A percentile compares a stretch with the other conserved stretches of the same genome.
Conservation (phyloP, 768 basidiomycete species). For the Asterophora parasitica region DNA sequence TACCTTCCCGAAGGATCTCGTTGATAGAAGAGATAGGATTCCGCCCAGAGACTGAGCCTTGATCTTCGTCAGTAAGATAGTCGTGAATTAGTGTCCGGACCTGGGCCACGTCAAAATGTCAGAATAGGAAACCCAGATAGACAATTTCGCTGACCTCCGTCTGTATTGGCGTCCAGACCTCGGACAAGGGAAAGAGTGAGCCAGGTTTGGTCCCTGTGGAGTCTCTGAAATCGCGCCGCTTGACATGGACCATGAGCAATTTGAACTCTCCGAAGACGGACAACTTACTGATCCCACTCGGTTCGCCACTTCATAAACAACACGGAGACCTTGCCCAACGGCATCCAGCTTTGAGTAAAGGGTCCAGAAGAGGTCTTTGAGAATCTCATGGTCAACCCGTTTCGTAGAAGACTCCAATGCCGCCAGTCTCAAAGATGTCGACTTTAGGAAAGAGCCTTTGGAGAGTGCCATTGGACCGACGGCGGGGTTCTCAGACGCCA, state of each 20-base stretch:
- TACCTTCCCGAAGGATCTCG: conserved; percentile 84
- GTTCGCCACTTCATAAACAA: conserved; percentile 86
- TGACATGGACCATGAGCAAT: conserved; percentile 4
- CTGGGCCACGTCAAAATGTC: conserved; percentile 34
- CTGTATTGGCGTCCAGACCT: conserved; percentile 87
- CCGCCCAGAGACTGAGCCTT: conserved; percentile 69
- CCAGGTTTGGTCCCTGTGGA: conserved; percentile 73
- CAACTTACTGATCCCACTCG: conserved; percentile 83
- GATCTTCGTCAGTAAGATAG: conserved; percentile 90
- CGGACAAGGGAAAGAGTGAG: conserved; percentile 74
- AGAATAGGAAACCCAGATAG: conserved; percentile 3
- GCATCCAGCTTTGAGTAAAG: conserved; percentile 94
- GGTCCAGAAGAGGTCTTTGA: conserved; percentile 95
- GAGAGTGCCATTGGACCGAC: conserved; percentile 18
- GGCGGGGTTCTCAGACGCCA: conserved; percentile 29
- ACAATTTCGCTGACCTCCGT: conserved; percentile 57
- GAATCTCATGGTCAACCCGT: conserved; percentile 74
- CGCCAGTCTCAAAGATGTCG: conserved; percentile 59
- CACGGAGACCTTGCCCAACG: conserved; percentile 84
- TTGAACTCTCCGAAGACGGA: not conserved
- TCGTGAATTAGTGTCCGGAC: conserved; percentile 79
- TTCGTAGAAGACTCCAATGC: conserved; percentile 72
- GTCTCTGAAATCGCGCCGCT: conserved; percentile 92
- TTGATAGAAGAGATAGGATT: conserved; percentile 93
- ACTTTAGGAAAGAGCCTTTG: conserved; percentile 33